Percentiles rank a stretch among this genome's conserved stretches.
phyloP scores from a whole-genome alignment of 371 early-diverging fungal genomes.

The Mortierella sp. region DNA sequence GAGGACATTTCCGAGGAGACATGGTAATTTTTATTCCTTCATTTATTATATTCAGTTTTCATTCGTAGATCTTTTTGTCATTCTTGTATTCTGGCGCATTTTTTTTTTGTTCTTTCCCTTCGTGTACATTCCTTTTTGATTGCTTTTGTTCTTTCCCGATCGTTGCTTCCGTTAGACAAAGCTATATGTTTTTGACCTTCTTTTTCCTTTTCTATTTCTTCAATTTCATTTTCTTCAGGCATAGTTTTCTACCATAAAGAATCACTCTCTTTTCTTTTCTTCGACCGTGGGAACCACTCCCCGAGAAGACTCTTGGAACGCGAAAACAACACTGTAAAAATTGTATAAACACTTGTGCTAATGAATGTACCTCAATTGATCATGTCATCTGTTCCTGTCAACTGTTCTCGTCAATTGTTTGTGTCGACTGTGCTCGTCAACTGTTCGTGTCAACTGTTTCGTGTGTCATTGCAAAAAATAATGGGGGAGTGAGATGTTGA shows the following conservation, averaged over 20 bases:
- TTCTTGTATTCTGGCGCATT: not conserved
- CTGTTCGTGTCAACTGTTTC: too few species aligned
- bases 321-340: not conserved
- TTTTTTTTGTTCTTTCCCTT: not conserved
- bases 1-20: slow-evolving; percentile 51
- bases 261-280: not conserved
- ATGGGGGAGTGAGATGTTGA: too few species aligned
- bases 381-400: not conserved
- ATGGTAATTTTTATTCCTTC: slow-evolving; percentile 29
- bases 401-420: too few species aligned
- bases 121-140: not conserved
- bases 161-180: not conserved
- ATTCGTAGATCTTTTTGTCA: not conserved
- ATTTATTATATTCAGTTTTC: not conserved
- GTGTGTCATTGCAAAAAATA: too few species aligned
- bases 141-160: not conserved
- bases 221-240: not conserved
- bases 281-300: not conserved
- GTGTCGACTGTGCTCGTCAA: too few species aligned
- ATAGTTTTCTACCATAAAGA: not conserved
- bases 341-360: not conserved
- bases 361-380: not conserved
- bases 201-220: slow-evolving; percentile 15
- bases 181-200: slow-evolving; percentile 9
- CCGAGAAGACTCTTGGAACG: not conserved